These are phyloP conservation scores for Rhododendron griersonianum DNA, from an alignment of 148 eudicot species.

Conservation along the genomic window DNA sequence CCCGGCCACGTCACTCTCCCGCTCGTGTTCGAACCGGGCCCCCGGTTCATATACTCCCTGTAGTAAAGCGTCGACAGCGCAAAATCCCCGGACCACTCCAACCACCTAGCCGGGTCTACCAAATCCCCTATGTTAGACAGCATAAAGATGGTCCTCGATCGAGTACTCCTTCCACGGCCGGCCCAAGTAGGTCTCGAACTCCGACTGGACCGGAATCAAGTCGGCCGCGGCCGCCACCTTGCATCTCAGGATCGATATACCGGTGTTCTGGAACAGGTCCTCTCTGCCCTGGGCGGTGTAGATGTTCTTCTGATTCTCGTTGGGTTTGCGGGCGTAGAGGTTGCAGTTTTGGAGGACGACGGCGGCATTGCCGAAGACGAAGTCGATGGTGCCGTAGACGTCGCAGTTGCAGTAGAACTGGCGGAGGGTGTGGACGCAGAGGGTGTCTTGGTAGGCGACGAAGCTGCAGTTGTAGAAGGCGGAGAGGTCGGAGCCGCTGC, in stretches of 20 bases:
- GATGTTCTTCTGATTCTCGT: conserved; percentile 52
- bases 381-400: conserved; percentile 83
- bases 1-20: conserved; percentile 82
- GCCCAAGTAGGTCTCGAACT: conserved; percentile 49
- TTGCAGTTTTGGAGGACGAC: conserved; percentile 78
- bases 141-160: conserved; percentile 52
- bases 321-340: conserved; percentile 65
- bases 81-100: conserved; percentile 68
- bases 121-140: conserved; percentile 43
- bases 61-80: conserved; percentile 59
- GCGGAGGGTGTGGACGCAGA: conserved; percentile 75
- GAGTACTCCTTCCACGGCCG: conserved; percentile 81
- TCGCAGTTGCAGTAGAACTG: conserved; percentile 91
- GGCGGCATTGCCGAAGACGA: conserved; percentile 91
- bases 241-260: conserved; percentile 58
- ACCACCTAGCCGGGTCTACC: conserved; percentile 66
- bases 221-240: conserved; percentile 70
- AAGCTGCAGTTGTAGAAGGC: conserved; percentile 90
- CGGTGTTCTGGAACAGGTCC: conserved; percentile 89
- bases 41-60: conserved; percentile 69
- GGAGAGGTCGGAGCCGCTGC: conserved; percentile 67
- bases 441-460: conserved; percentile 83
- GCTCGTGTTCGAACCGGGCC: conserved; percentile 63
- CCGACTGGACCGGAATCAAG: conserved; percentile 39
- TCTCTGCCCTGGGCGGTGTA: conserved; percentile 91